Evolutionary conservation across 805 yeast species (phyloP).

Genomic region (Candida qinlingensis): DNA sequence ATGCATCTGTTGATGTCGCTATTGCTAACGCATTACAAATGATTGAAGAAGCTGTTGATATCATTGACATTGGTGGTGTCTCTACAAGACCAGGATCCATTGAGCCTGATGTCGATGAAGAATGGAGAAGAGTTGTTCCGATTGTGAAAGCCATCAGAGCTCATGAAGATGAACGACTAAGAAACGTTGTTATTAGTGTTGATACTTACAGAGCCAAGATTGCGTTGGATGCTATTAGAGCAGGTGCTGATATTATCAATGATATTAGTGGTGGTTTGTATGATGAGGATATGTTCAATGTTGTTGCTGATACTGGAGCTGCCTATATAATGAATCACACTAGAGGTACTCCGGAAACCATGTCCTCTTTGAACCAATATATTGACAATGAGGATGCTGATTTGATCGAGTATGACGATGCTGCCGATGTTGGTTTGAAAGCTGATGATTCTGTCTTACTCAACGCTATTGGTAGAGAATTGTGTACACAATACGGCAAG

Average conservation of each 20-base stretch:
- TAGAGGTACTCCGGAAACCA: conserved; percentile 74
- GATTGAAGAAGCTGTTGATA: conserved; percentile 57
- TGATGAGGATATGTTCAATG: conserved; percentile 61
- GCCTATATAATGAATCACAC: conserved; percentile 83
- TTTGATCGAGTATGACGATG: conserved; percentile 32
- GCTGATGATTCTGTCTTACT: conserved; percentile 33
- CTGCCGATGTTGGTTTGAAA: conserved; percentile 14
- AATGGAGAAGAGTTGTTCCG: conserved; percentile 65
- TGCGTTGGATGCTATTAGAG: conserved; percentile 59
- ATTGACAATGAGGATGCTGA: conserved; percentile 32
- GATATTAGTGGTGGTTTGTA: conserved; percentile 80
- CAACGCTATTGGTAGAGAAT: conserved; percentile 60
- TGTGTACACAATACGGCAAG: conserved; percentile 45
- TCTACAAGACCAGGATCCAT: conserved; percentile 84
- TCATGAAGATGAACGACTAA: conserved; percentile 30
- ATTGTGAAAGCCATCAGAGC: conserved; percentile 56
- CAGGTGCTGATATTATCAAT: conserved; percentile 89
- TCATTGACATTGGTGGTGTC: conserved; percentile 91
- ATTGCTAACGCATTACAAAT: conserved; percentile 42
- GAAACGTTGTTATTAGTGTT: conserved; percentile 58
- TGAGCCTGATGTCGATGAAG: conserved; percentile 60
- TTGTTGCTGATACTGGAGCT: conserved; percentile 64
- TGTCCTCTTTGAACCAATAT: conserved; percentile 59
- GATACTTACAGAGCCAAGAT: conserved; percentile 82
- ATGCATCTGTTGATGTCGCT: conserved; percentile 34